Evolutionary conservation across 1,284 basidiomycete genomes (phyloP), one percentile per base, ranked within the genome.

Genomic region (Meira miltonrushii): DNA sequence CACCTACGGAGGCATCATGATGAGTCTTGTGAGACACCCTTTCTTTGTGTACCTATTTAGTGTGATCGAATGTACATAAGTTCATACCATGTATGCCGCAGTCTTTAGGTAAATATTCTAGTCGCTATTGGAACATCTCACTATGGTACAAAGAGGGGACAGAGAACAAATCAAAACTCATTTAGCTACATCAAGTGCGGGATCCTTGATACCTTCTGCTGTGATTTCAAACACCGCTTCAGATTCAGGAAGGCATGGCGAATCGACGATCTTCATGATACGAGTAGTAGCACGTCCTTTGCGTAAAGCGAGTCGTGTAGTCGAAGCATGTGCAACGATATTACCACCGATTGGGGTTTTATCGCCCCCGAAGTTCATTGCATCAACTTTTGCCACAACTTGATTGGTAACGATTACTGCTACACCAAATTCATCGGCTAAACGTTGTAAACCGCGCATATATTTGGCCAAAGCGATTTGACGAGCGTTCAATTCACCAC

Each of bases 381-480:
- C 86, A 59, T 98, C 95, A 1, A 95, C 94, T 67, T 88, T 93
- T 15, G 95, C 96, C 83, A 99, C 96, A 61, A 99, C 95, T 80
- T 99, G 95, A 78, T 99, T 99, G 5, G 92, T 92, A 55, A 97
- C 87, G 3, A 98, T 92, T 15, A 98, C 94, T 0, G 94, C 94
- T 28, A 98, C 90, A 37, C 94, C 95, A 74, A 92, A 98, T 84
- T 98, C 95, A 75, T 98, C 94, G 3, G 94, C 95, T 47, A 99
- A 81, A 46, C 95, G 84, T 81, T 95, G 90, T 46, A 98, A 82
- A 1, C 88, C 92, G 57, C 95, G 85, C 54, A 99, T 80, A 82
- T 97, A 98, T 78, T 92, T 96, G 46, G 92, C 95, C n/a, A 99
- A 83, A 78, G 98, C 95, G 63, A 87, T 92, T 78, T 99, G 95